Conservation (phyloP, 2,329 filamentous ascomycete genomes). For the Trichoderma endophyticum region DNA sequence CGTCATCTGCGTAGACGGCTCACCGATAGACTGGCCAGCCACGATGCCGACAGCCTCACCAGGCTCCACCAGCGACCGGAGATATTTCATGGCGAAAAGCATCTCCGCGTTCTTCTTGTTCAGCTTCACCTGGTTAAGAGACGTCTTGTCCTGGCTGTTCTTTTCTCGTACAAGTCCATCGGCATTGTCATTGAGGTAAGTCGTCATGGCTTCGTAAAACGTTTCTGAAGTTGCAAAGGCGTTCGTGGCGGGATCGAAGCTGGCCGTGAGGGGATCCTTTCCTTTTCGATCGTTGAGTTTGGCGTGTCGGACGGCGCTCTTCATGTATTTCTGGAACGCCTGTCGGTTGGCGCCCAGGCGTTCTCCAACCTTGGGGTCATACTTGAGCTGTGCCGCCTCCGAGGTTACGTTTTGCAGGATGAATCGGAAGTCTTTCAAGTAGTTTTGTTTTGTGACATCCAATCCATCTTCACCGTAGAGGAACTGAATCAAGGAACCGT, state of each 20-base stretch:
- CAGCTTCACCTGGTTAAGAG: constrained; percentile 38
- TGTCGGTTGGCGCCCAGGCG: constrained; percentile 51
- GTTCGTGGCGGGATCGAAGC: constrained; percentile 72
- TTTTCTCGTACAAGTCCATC: constrained; percentile 54
- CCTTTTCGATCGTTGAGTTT: constrained; percentile 54
- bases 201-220: constrained; percentile 69
- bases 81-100: constrained; percentile 86
- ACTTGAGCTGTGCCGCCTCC: constrained; percentile 71
- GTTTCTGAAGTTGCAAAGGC: constrained; percentile 86
- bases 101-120: constrained; percentile 75
- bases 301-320: constrained; percentile 72
- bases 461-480: constrained; percentile 95
- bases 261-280: constrained; percentile 71
- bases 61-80: constrained; percentile 86
- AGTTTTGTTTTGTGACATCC: constrained; percentile 91
- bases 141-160: constrained; percentile 33
- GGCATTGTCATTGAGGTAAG: constrained; percentile 76
- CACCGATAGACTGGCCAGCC: constrained; percentile 92
- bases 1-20: constrained; percentile 98
- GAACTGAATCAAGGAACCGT: constrained; percentile 92
- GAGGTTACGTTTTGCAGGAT: constrained; percentile 81
- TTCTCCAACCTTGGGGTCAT: constrained; percentile 50
- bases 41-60: constrained; percentile 97
- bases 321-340: constrained; percentile 72
- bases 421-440: constrained; percentile 87